Conservation (phyloP, 2,329 filamentous ascomycete species). For the Aureobasidium namibiae region DNA sequence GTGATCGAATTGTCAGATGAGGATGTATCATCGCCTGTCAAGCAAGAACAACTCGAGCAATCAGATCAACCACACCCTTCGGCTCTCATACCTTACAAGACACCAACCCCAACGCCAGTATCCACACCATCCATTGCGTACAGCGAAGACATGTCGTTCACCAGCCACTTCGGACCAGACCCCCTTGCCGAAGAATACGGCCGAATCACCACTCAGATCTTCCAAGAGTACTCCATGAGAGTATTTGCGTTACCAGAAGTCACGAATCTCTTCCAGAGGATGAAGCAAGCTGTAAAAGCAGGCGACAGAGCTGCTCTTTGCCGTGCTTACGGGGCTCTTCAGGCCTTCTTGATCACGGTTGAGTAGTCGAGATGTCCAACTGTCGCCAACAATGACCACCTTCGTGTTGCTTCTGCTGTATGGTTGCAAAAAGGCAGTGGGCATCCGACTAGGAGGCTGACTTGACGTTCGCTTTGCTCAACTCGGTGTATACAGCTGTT, state of each 20-base stretch:
- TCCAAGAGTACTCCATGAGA: not conserved
- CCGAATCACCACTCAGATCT: not conserved
- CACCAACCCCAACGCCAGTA: not conserved
- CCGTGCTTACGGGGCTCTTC: not conserved
- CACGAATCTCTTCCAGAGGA: not conserved
- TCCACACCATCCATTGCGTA: not conserved
- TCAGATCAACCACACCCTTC: too few species aligned
- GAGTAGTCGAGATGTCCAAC: not conserved
- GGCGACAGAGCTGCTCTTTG: not conserved
- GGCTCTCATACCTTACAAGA: not conserved
- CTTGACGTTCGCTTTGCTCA: too few species aligned
- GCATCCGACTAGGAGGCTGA: too few species aligned
- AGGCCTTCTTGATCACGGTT: not conserved
- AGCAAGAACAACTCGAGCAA: not conserved
- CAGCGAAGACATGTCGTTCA: not conserved
- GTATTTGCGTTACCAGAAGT: not conserved
- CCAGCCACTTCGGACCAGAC: not conserved
- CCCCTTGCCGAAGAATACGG: not conserved
- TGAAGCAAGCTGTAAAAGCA: not conserved
- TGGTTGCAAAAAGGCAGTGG: too few species aligned
- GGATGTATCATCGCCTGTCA: not conserved
- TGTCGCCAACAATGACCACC: not conserved
- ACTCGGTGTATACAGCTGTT: too few species aligned
- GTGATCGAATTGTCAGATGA: not conserved
- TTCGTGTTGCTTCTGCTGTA: too few species aligned